These are phyloP conservation scores for Microthyrium microscopicum DNA, from an alignment of 2,329 filamentous ascomycete genomes.

Conservation along the genomic window DNA sequence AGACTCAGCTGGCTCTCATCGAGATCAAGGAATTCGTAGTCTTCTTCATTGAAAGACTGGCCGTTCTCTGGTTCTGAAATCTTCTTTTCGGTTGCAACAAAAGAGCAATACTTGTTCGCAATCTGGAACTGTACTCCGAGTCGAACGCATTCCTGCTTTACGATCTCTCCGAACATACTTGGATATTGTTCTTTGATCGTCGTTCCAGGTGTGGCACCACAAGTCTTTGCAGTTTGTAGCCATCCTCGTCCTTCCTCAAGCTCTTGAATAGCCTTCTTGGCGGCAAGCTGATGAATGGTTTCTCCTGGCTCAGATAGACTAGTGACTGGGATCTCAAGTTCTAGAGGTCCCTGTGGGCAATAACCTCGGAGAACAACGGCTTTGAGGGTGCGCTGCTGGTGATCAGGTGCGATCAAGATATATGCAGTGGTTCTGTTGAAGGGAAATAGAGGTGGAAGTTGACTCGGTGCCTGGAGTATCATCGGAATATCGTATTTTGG, in stretches of 20 bases:
- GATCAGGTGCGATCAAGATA: slow-evolving; percentile 41
- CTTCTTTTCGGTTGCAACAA: slow-evolving; percentile 45
- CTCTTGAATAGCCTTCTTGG: slow-evolving; percentile 49
- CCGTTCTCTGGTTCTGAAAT: slow-evolving; percentile 4
- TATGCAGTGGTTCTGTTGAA: slow-evolving; percentile 51
- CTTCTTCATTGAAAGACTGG: slow-evolving; percentile 2
- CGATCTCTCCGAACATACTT: slow-evolving; percentile 40
- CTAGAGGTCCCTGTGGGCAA: slow-evolving; percentile 39
- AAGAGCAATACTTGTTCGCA: slow-evolving; percentile 54
- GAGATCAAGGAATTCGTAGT: slow-evolving; percentile 6
- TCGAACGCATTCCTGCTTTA: slow-evolving; percentile 47
- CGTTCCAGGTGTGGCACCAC: slow-evolving; percentile 21
- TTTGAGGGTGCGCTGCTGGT: slow-evolving; percentile 29
- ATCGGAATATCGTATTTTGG: slow-evolving; percentile 36
- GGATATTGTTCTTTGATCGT: slow-evolving; percentile 24
- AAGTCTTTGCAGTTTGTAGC: slow-evolving; percentile 22
- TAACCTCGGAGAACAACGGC: slow-evolving; percentile 43
- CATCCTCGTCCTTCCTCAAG: slow-evolving; percentile 56
- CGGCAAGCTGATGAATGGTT: slow-evolving; percentile 54
- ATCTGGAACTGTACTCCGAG: slow-evolving; percentile 52
- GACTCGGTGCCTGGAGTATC: slow-evolving; percentile 45
- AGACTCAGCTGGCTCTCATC: slow-evolving; percentile 1
- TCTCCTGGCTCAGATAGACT: slow-evolving; percentile 27
- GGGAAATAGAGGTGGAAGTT: slow-evolving; percentile 48
- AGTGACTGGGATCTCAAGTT: slow-evolving; percentile 47